Evolutionary conservation across 2,329 filamentous ascomycete genomes (phyloP).

Genomic region (Dothideomycetidae sp.): DNA sequence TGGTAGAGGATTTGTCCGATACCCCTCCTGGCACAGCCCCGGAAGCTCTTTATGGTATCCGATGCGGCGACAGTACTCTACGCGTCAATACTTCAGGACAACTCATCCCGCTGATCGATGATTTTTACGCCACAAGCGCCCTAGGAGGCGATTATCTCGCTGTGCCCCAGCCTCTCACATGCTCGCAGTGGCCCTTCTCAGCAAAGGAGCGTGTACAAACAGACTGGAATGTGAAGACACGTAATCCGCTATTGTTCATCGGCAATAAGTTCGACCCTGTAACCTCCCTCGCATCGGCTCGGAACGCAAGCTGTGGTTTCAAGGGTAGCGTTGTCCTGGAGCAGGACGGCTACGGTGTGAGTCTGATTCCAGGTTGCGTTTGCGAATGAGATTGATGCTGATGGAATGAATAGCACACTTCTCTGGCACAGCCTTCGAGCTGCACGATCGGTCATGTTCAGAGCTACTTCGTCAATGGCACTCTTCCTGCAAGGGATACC

Average conservation of each 20-base stretch:
- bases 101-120: not conserved
- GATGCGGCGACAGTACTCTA: not conserved
- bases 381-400: not conserved
- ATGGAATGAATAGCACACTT: slow-evolving; percentile 13
- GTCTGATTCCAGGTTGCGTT: not conserved
- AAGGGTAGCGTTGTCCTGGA: slow-evolving; percentile 15
- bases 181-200: slow-evolving; percentile 27
- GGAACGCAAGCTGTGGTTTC: slow-evolving; percentile 1
- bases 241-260: slow-evolving; percentile 19
- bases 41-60: slow-evolving; percentile 1
- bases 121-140: not conserved
- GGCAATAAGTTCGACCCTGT: slow-evolving; percentile 23
- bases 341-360: slow-evolving; percentile 19
- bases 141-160: not conserved
- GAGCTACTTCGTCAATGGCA: slow-evolving; percentile 3
- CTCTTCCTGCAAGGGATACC: slow-evolving; percentile 1
- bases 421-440: slow-evolving; percentile 18
- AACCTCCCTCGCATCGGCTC: slow-evolving; percentile 15
- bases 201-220: slow-evolving; percentile 26
- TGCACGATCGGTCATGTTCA: not conserved
- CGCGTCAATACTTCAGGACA: not conserved
- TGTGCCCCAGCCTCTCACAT: slow-evolving; percentile 13
- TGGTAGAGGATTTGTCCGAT: not conserved
- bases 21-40: not conserved
- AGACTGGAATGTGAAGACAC: slow-evolving; percentile 20